Percentiles rank a stretch among this genome's conserved stretches.
These are phyloP conservation scores for Russula foetens DNA, from an alignment of 768 basidiomycete genomes.

Conservation along the genomic window DNA sequence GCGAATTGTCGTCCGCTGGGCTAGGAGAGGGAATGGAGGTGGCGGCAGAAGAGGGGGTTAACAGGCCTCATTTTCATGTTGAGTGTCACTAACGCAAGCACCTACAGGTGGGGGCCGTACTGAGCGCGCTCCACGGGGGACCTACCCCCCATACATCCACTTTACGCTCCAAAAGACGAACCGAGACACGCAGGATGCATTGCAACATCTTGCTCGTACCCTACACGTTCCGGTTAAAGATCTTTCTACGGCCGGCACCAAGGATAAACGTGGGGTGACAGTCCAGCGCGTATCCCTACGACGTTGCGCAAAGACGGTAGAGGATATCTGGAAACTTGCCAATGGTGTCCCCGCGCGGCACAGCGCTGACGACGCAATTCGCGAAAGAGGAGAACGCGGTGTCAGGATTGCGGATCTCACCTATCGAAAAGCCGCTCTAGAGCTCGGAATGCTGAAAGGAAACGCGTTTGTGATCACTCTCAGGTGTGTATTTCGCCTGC, in stretches of 20 bases:
- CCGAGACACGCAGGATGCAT: slow-evolving; percentile 92
- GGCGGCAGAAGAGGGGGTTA: slow-evolving; percentile 39
- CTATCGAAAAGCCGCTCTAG: slow-evolving; percentile 74
- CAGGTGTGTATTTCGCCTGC: slow-evolving; percentile 44
- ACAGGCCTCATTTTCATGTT: not conserved
- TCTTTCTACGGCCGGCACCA: slow-evolving; percentile 88
- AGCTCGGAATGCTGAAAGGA: slow-evolving; percentile 94
- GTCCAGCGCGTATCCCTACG: slow-evolving; percentile 83
- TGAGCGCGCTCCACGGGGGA: slow-evolving; percentile 47
- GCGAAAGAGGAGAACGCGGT: slow-evolving; percentile 80
- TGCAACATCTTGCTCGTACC: slow-evolving; percentile 67
- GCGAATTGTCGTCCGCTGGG: slow-evolving; percentile 76
- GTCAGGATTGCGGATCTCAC: slow-evolving; percentile 81
- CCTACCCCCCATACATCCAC: slow-evolving; percentile 83
- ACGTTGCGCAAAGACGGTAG: slow-evolving; percentile 66
- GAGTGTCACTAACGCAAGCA: not conserved
- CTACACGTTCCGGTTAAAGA: slow-evolving; percentile 76
- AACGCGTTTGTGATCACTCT: slow-evolving; percentile 94
- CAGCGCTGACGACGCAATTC: slow-evolving; percentile 47
- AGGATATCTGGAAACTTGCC: slow-evolving; percentile 76
- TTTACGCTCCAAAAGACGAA: slow-evolving; percentile 97
- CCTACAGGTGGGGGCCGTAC: slow-evolving; percentile 24
- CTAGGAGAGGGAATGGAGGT: slow-evolving; percentile 40
- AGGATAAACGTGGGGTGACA: slow-evolving; percentile 97
- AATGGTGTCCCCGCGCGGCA: slow-evolving; percentile 59